These are phyloP conservation scores for Pyrenophora teres DNA, from an alignment of 2,329 filamentous ascomycete genomes.

Conservation along the genomic window DNA sequence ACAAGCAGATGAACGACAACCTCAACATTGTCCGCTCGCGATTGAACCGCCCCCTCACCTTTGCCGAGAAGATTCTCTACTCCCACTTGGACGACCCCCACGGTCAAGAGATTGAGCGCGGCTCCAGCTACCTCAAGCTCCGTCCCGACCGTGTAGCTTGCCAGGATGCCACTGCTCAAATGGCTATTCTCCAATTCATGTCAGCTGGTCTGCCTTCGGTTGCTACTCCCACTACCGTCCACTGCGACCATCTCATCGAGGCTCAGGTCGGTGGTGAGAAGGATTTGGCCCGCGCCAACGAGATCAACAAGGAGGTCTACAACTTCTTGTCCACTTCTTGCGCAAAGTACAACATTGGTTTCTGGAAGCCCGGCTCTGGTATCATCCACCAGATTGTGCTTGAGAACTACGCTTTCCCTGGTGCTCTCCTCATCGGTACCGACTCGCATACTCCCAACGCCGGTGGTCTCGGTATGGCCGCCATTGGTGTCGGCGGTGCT, in stretches of 20 bases:
- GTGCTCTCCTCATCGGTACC: constrained; percentile 95
- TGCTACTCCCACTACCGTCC: constrained; percentile 91
- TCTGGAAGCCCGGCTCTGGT: constrained; percentile 98
- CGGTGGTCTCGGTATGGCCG: constrained; percentile 92
- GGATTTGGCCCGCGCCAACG: constrained; percentile 87
- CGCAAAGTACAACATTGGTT: constrained; percentile 99
- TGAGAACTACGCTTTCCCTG: constrained; percentile 99
- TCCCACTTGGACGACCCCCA: constrained; percentile 98
- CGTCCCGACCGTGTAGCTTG: constrained; percentile 97
- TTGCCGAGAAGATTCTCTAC: constrained; percentile 98
- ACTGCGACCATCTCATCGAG: constrained; percentile 99
- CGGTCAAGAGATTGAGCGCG: constrained; percentile 93
- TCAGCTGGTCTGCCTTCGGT: constrained; percentile 95
- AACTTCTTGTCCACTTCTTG: constrained; percentile 93
- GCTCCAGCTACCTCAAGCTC: constrained; percentile 93
- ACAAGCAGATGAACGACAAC: constrained; percentile 99
- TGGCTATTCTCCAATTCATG: constrained; percentile 99
- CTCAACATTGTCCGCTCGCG: constrained; percentile 84
- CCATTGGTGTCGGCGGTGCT: constrained; percentile 96
- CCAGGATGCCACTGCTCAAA: constrained; percentile 99
- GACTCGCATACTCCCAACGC: constrained; percentile 98
- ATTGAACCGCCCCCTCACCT: constrained; percentile 91
- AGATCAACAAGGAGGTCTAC: constrained; percentile 99
- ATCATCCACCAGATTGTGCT: constrained; percentile 99
- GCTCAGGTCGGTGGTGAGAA: constrained; percentile 90